phyloP scores from a whole-genome alignment of 768 basidiomycete genomes.

The Tulasnella sp. region DNA sequence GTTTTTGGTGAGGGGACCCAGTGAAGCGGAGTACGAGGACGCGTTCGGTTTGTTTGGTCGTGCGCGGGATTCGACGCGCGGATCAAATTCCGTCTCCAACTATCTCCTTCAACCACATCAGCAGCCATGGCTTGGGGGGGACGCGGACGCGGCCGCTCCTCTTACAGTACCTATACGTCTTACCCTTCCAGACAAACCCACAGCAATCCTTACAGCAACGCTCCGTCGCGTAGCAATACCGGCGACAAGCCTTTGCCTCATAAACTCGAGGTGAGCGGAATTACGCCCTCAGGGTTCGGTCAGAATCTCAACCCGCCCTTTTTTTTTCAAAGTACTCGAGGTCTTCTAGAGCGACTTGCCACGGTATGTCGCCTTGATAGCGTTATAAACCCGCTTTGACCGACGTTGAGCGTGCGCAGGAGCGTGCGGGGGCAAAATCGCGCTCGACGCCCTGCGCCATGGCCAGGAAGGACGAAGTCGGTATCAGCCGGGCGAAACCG shows the following conservation, averaged over 20 bases:
- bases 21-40: not conserved
- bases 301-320: not conserved
- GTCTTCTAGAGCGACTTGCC: not conserved
- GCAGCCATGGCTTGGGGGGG: not conserved
- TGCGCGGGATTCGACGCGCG: not conserved
- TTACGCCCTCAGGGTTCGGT: not conserved
- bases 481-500: conserved; percentile 48
- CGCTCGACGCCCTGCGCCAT: conserved; percentile 51
- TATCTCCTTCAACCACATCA: not conserved
- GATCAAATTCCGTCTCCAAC: conserved; percentile 2
- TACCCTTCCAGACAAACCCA: not conserved
- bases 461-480: conserved; percentile 48
- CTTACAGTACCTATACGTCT: not conserved
- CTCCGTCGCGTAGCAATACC: not conserved
- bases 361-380: not conserved
- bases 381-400: not conserved
- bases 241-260: not conserved
- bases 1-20: not conserved
- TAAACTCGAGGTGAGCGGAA: not conserved
- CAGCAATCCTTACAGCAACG: not conserved
- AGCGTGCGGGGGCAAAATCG: not conserved
- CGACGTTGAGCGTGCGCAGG: not conserved
- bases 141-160: not conserved
- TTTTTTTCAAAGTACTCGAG: not conserved
- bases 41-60: conserved; percentile 5